A percentile compares a stretch with the other conserved stretches of the same genome.
Conservation (phyloP, 805 yeast species). For the Nakazawaea sp. region DNA sequence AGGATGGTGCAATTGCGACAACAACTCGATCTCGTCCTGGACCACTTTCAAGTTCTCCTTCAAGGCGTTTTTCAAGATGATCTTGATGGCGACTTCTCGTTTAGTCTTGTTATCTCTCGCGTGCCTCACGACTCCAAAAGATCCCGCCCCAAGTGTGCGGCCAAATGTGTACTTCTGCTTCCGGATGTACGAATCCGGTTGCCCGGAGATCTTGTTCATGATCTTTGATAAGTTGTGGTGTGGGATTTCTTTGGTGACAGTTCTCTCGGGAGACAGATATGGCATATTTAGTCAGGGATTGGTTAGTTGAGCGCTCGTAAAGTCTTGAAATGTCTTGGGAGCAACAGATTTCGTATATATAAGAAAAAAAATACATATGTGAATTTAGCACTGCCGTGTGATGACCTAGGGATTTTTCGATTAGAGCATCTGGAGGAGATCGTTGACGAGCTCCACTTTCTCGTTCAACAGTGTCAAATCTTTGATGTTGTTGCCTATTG, state of each 20-base stretch:
- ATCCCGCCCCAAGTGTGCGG: slow-evolving; percentile 87
- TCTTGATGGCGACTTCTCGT: slow-evolving; percentile 85
- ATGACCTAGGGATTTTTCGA: background rate
- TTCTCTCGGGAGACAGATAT: slow-evolving; percentile 6
- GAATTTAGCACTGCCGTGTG: background rate
- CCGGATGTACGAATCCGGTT: slow-evolving; percentile 62
- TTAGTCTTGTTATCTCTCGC: slow-evolving; percentile 44
- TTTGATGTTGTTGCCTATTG: slow-evolving; percentile 5
- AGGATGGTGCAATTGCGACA: slow-evolving; percentile 67
- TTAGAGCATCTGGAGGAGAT: slow-evolving; percentile 2
- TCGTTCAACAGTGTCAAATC: background rate
- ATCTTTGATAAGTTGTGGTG: slow-evolving; percentile 21
- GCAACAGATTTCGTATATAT: background rate
- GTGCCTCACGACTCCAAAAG: slow-evolving; percentile 85
- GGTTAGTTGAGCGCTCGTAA: background rate
- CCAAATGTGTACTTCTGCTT: slow-evolving; percentile 72
- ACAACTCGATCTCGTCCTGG: slow-evolving; percentile 66
- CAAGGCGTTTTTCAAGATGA: slow-evolving; percentile 78
- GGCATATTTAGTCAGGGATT: slow-evolving; percentile 3
- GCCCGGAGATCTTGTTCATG: slow-evolving; percentile 57
- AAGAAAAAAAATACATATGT: background rate
- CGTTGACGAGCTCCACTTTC: slow-evolving; percentile 6
- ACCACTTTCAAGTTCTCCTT: slow-evolving; percentile 61
- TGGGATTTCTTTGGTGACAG: background rate
- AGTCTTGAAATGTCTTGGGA: background rate